Evolutionary conservation across 1,284 basidiomycete species (phyloP).

Genomic region (Thecaphora thlaspeos): DNA sequence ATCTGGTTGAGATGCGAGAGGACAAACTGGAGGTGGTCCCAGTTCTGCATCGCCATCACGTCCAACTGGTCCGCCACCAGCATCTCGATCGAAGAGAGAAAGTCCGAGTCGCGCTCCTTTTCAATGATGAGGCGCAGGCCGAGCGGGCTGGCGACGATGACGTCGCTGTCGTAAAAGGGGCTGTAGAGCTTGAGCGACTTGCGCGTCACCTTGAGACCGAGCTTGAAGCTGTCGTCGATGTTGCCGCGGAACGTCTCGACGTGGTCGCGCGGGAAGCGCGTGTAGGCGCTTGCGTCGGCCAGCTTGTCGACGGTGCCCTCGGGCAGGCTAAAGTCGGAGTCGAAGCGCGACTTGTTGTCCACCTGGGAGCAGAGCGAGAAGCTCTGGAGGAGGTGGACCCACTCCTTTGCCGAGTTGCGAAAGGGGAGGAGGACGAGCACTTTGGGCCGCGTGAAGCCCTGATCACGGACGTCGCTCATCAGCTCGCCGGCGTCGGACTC

Average conservation of each 20-base stretch:
- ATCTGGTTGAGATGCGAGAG: conserved; percentile 80
- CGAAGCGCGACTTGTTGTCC: conserved; percentile 74
- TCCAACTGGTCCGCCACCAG: conserved; percentile 92
- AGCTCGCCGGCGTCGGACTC: conserved; percentile 53
- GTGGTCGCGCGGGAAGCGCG: conserved; percentile 84
- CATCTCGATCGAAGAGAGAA: conserved; percentile 89
- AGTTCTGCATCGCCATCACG: conserved; percentile 95
- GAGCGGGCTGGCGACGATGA: conserved; percentile 89
- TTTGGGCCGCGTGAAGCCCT: conserved; percentile 95
- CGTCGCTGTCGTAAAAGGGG: conserved; percentile 84
- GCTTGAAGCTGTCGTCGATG: conserved; percentile 88
- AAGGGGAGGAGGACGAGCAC: conserved; percentile 87
- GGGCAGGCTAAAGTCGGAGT: conserved; percentile 78
- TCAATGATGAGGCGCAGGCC: conserved; percentile 89
- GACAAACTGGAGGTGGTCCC: conserved; percentile 94
- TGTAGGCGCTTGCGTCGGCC: conserved; percentile 60
- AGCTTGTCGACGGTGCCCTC: conserved; percentile 79
- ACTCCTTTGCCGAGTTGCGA: conserved; percentile 80
- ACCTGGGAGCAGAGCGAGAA: conserved; percentile 45
- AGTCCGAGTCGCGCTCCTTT: conserved; percentile 82
- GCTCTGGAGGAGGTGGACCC: conserved; percentile 60
- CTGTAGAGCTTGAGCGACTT: conserved; percentile 85
- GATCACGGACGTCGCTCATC: conserved; percentile 66
- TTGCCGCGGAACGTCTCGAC: conserved; percentile 95
- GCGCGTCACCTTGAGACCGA: conserved; percentile 87